Evolutionary conservation across 352 stramenopile genomes (phyloP).

Genomic region (Phytophthora fragariae): DNA sequence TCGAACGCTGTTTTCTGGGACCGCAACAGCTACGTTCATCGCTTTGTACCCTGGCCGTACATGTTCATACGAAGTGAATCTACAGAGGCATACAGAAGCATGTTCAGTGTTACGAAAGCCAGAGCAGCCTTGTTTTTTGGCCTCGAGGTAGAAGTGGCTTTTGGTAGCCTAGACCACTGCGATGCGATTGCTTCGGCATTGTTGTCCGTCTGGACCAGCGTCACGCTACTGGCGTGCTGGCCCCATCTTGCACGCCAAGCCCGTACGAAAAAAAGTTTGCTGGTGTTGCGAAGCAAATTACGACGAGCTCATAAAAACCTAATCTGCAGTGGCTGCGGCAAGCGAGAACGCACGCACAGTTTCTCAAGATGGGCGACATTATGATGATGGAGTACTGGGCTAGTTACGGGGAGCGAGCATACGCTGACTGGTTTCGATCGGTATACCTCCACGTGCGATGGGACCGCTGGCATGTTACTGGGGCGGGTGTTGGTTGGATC

Average conservation of each 20-base stretch:
- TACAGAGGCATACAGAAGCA: no score
- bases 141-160: no score
- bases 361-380: background rate
- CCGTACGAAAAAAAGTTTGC: background rate
- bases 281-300: background rate
- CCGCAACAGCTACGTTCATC: no score
- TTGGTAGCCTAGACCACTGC: background rate
- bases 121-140: no score
- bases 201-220: background rate
- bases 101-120: no score
- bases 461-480: conserved; percentile 13
- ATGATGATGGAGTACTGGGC: background rate
- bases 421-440: conserved; percentile 12
- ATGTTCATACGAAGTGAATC: no score
- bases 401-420: conserved; percentile 1
- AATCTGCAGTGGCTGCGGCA: background rate
- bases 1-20: no score
- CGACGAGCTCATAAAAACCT: background rate
- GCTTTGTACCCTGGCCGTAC: no score
- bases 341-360: background rate
- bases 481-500: conserved; percentile 1
- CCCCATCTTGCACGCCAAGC: background rate
- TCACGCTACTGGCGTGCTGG: background rate
- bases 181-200: conserved; percentile 2
- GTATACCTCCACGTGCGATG: conserved; percentile 2